Percentiles rank a stretch among this genome's conserved stretches.
phyloP scores from a whole-genome alignment of 148 eudicot species.

The Rhododendron ovatum region DNA sequence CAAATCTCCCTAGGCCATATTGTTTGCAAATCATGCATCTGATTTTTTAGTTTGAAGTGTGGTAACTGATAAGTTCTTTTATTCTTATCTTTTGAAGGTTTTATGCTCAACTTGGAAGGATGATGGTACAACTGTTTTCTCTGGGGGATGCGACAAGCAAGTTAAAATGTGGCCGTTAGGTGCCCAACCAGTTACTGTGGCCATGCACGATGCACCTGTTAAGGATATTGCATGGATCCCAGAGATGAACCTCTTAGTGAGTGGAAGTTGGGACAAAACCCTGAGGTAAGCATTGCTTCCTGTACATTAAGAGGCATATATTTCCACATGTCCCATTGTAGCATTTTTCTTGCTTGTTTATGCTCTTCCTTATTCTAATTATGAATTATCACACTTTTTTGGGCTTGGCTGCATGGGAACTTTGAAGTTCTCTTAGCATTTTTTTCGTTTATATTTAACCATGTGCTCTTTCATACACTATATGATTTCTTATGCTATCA shows the following conservation, averaged over 20 bases:
- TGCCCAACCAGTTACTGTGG: conserved; percentile 78
- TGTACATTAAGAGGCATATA: neutral
- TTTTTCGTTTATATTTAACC: neutral
- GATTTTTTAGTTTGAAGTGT: neutral
- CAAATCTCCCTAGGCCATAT: neutral
- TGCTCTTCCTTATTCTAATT: neutral
- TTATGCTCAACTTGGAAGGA: conserved; percentile 96
- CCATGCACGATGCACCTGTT: conserved; percentile 89
- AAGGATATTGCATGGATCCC: conserved; percentile 95
- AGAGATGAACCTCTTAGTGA: conserved; percentile 73
- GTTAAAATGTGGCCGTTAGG: conserved; percentile 96
- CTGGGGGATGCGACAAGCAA: conserved; percentile 97
- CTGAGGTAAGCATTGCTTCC: conserved; percentile 35
- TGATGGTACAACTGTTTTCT: conserved; percentile 88
- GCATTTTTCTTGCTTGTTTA: neutral
- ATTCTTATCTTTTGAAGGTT: conserved; percentile 39
- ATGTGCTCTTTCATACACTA: neutral
- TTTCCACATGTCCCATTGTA: neutral
- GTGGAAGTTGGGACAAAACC: conserved; percentile 96
- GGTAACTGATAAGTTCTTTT: neutral
- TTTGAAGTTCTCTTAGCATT: neutral
- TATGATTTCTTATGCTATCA: neutral
- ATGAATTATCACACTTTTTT: neutral
- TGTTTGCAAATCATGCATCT: neutral
- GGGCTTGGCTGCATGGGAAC: neutral